Evolutionary conservation across 352 stramenopile genomes (phyloP).

Genomic region (Globisporangium nunn): DNA sequence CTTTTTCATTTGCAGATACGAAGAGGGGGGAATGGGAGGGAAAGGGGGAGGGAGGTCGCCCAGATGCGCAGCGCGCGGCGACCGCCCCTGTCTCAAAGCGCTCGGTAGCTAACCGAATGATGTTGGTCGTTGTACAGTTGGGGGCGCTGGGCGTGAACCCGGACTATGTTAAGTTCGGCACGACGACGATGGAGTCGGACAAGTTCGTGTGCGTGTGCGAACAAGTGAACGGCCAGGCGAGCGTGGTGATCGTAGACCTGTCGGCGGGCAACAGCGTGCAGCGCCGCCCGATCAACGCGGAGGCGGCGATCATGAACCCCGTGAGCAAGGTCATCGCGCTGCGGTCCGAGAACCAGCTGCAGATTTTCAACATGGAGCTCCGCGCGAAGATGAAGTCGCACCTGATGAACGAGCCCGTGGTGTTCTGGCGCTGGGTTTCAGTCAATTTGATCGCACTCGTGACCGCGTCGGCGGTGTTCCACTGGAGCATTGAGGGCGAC

Average conservation of each 20-base stretch:
- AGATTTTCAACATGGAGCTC: slow-evolving; percentile 99
- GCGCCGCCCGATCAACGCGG: slow-evolving; percentile 95
- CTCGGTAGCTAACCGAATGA: too few relatives aligned
- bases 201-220: slow-evolving; percentile 94
- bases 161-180: slow-evolving; percentile 91
- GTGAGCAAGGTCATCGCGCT: slow-evolving; percentile 87
- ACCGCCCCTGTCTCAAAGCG: too few relatives aligned
- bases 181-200: slow-evolving; percentile 96
- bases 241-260: slow-evolving; percentile 92
- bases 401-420: slow-evolving; percentile 89
- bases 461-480: slow-evolving; percentile 94
- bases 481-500: slow-evolving; percentile 96
- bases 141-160: slow-evolving; percentile 82
- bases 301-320: slow-evolving; percentile 99
- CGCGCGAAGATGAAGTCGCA: slow-evolving; percentile 98
- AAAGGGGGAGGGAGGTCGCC: not conserved
- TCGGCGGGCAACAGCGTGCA: slow-evolving; percentile 81
- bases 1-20: too few relatives aligned
- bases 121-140: slow-evolving; percentile 31
- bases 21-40: too few relatives aligned
- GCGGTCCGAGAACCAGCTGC: slow-evolving; percentile 91
- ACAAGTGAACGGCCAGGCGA: slow-evolving; percentile 81
- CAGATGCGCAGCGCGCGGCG: too few relatives aligned
- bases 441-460: slow-evolving; percentile 97
- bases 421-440: slow-evolving; percentile 99